Evolutionary conservation across 495 filamentous ascomycete genomes (phyloP).

Genomic region (Delitschia confertaspora): DNA sequence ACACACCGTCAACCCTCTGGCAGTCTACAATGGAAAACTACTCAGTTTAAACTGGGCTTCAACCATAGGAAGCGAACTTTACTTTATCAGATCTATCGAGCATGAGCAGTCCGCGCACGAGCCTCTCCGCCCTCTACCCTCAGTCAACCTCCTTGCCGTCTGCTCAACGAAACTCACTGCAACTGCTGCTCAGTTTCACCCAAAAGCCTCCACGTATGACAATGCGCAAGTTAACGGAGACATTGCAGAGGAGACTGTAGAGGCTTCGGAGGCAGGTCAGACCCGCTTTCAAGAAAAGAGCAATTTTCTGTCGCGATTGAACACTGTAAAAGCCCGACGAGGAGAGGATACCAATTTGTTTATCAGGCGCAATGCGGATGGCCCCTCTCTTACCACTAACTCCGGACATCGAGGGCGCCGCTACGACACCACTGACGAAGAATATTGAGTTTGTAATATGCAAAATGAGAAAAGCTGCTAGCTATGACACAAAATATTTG

Average conservation of each 20-base stretch:
- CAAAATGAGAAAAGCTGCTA: too few species aligned
- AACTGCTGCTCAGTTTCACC: constrained; percentile 29
- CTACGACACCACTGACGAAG: too few species aligned
- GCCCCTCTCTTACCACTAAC: too few species aligned
- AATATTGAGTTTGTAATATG: too few species aligned
- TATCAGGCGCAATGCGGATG: too few species aligned
- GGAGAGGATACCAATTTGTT: too few species aligned
- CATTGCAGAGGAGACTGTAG: not conserved
- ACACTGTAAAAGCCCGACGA: too few species aligned
- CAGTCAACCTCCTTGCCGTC: constrained; percentile 36
- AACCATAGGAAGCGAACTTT: constrained; percentile 70
- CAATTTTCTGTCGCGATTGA: too few species aligned
- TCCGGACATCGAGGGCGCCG: too few species aligned
- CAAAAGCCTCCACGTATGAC: constrained; percentile 8
- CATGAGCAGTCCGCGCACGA: not conserved
- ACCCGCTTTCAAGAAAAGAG: too few species aligned
- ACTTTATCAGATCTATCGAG: constrained; percentile 46
- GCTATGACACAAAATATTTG: too few species aligned
- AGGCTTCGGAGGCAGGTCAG: too few species aligned
- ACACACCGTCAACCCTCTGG: constrained; percentile 59
- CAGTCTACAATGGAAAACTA: constrained; percentile 64
- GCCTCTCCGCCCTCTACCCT: constrained; percentile 30
- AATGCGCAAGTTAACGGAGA: not conserved
- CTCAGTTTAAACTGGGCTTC: constrained; percentile 70
- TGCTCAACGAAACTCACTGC: constrained; percentile 35